These are phyloP conservation scores for Phytophthora lateralis DNA, from an alignment of 352 stramenopile genomes.

Conservation along the genomic window DNA sequence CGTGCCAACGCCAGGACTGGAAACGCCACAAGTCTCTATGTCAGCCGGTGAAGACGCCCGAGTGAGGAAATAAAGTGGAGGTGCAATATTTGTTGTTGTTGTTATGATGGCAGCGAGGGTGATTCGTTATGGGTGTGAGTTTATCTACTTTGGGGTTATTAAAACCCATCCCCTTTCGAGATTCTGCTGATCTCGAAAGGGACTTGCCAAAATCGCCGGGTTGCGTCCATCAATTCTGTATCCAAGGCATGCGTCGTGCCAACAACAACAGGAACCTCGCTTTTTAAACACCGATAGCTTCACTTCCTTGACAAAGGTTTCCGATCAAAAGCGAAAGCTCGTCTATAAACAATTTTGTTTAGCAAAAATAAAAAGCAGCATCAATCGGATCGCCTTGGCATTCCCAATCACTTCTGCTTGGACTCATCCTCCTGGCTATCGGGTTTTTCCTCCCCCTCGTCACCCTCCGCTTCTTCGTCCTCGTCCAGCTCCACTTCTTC, in stretches of 20 bases:
- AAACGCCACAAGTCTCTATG: slow-evolving; percentile 64
- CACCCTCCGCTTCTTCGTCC: slow-evolving; percentile 34
- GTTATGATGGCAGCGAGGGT: too few species aligned
- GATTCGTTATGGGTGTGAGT: too few species aligned
- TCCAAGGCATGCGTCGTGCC: too few species aligned
- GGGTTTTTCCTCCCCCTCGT: too few species aligned
- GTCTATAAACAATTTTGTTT: slow-evolving; percentile 37
- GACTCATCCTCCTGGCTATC: slow-evolving; percentile 17
- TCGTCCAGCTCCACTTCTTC: slow-evolving; percentile 45
- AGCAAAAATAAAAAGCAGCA: slow-evolving; percentile 32
- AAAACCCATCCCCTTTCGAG: too few species aligned
- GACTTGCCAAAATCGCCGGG: too few species aligned
- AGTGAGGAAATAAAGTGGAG: not conserved
- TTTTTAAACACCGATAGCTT: too few species aligned
- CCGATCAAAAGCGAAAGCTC: not conserved
- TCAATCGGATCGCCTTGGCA: not conserved
- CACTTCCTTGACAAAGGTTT: too few species aligned
- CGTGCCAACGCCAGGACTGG: slow-evolving; percentile 72
- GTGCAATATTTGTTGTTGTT: not conserved
- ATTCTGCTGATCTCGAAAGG: too few species aligned
- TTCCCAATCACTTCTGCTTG: slow-evolving; percentile 26
- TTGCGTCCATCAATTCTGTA: too few species aligned
- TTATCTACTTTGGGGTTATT: too few species aligned
- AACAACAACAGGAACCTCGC: too few species aligned
- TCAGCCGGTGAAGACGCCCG: slow-evolving; percentile 12